These are phyloP conservation scores for Boletus fagicola DNA, from an alignment of 768 basidiomycete species.

Conservation along the genomic window DNA sequence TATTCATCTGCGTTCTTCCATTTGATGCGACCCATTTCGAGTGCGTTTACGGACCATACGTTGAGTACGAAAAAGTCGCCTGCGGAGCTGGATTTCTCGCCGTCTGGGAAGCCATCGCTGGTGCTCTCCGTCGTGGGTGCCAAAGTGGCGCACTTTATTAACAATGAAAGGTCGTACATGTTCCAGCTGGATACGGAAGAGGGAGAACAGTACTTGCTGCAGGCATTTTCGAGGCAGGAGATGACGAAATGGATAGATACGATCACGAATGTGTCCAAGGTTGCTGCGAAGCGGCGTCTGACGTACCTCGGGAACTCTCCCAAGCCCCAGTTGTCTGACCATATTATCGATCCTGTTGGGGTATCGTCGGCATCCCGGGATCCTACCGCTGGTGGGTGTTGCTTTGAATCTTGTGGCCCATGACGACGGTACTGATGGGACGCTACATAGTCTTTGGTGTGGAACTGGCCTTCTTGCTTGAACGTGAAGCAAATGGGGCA, in stretches of 20 bases:
- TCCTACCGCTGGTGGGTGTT: constrained; percentile 65
- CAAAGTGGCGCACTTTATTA: constrained; percentile 65
- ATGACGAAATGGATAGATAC: constrained; percentile 78
- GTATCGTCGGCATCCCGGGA: constrained; percentile 53
- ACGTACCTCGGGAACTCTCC: constrained; percentile 78
- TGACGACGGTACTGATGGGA: constrained; percentile 2
- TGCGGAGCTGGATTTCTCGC: constrained; percentile 71
- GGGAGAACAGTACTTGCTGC: constrained; percentile 78
- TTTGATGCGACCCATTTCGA: constrained; percentile 87
- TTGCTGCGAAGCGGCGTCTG: constrained; percentile 71
- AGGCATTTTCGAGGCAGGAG: constrained; percentile 67
- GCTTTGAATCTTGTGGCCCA: neutral
- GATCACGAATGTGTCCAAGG: constrained; percentile 66
- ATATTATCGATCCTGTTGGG: constrained; percentile 61
- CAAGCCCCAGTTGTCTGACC: constrained; percentile 72
- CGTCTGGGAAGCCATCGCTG: constrained; percentile 70
- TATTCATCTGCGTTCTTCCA: constrained; percentile 79
- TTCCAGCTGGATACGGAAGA: constrained; percentile 86
- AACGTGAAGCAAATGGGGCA: constrained; percentile 56
- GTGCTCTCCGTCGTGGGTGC: constrained; percentile 76
- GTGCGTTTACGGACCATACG: constrained; percentile 71
- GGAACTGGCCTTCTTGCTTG: constrained; percentile 64
- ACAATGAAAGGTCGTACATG: constrained; percentile 78
- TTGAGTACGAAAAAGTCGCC: constrained; percentile 53
- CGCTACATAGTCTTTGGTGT: constrained; percentile 64